Evolutionary conservation across 352 stramenopile genomes (phyloP).

Genomic region (Globisporangium rhizosaccharum): DNA sequence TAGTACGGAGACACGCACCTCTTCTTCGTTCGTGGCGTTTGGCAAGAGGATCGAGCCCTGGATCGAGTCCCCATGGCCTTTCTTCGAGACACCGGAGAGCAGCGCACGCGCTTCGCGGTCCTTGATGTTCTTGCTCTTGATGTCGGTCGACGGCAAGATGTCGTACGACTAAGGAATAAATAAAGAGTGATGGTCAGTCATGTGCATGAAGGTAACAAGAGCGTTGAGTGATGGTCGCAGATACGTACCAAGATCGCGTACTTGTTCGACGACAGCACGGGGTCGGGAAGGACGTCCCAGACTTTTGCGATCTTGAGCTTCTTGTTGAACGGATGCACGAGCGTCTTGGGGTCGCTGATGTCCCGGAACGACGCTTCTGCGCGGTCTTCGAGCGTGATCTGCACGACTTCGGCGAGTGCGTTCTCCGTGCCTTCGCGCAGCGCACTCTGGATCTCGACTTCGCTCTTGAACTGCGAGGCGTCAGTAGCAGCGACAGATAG

Average conservation of each 20-base stretch:
- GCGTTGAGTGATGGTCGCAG: background rate
- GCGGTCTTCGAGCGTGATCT: conserved; percentile 65
- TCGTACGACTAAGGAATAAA: conserved; percentile 66
- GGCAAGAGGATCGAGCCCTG: conserved; percentile 76
- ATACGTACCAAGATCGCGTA: conserved; percentile 72
- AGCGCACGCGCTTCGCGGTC: conserved; percentile 65
- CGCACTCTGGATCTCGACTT: conserved; percentile 78
- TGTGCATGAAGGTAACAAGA: background rate
- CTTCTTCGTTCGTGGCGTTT: conserved; percentile 43
- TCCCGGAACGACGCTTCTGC: conserved; percentile 77
- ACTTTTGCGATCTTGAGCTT: conserved; percentile 75
- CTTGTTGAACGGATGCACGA: conserved; percentile 81
- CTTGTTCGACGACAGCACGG: conserved; percentile 73
- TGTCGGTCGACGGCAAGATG: conserved; percentile 75
- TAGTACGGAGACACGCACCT: conserved; percentile 20
- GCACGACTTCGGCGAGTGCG: conserved; percentile 67
- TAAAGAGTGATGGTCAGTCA: conserved; percentile 1
- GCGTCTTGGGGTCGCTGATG: conserved; percentile 51
- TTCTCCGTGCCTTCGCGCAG: conserved; percentile 79
- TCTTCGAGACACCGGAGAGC: conserved; percentile 71
- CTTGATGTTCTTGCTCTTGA: conserved; percentile 69
- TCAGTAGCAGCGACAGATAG: background rate
- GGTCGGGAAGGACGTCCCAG: conserved; percentile 81
- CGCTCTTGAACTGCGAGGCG: conserved; percentile 59
- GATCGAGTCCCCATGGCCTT: conserved; percentile 54